Conservation (phyloP, 1,139 yeast species). For the Saccharomyces hybrid region DNA sequence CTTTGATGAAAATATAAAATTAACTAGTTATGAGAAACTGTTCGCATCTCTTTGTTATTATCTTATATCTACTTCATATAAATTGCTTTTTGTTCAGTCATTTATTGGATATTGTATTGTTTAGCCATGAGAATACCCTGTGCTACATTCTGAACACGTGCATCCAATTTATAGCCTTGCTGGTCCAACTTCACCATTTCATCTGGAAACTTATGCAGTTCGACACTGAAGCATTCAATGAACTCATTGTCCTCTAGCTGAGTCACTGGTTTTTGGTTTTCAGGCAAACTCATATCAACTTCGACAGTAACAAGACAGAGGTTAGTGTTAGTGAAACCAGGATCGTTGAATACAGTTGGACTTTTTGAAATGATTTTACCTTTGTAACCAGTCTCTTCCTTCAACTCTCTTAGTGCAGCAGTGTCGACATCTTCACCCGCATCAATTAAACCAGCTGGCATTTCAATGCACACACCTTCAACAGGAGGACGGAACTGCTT, state of each 20-base stretch:
- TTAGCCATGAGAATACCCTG: slow-evolving; percentile 56
- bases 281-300: slow-evolving; percentile 58
- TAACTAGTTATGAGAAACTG: too few relatives aligned
- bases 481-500: slow-evolving; percentile 93
- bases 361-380: slow-evolving; percentile 44
- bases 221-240: slow-evolving; percentile 72
- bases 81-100: neutral
- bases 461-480: slow-evolving; percentile 76
- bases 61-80: too few relatives aligned
- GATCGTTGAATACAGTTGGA: slow-evolving; percentile 70
- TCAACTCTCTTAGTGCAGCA: slow-evolving; percentile 80
- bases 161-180: slow-evolving; percentile 74
- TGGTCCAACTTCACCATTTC: slow-evolving; percentile 43
- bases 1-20: too few relatives aligned
- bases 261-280: slow-evolving; percentile 62
- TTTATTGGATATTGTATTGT: slow-evolving; percentile 29
- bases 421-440: slow-evolving; percentile 67
- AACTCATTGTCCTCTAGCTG: slow-evolving; percentile 83
- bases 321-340: slow-evolving; percentile 90
- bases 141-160: slow-evolving; percentile 80
- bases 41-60: neutral
- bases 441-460: slow-evolving; percentile 93
- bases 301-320: slow-evolving; percentile 71
- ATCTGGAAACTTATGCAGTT: slow-evolving; percentile 50
- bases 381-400: slow-evolving; percentile 87